Percentiles rank a stretch among this genome's conserved stretches.
Conservation (phyloP, 2,329 filamentous ascomycete genomes). For the Hypoxylon sp. region DNA sequence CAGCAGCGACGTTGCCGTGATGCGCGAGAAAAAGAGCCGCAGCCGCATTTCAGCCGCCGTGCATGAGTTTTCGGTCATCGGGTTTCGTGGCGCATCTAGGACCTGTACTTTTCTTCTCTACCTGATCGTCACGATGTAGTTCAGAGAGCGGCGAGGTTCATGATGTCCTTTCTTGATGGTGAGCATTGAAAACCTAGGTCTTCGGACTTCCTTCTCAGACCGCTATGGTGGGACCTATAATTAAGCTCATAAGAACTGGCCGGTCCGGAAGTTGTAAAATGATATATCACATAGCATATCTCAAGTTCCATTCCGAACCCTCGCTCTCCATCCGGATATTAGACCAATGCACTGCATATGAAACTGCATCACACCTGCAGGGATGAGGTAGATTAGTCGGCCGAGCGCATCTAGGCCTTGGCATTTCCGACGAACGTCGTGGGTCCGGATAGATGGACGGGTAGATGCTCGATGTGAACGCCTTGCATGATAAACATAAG, state of each 20-base stretch:
- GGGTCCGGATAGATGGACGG: slow-evolving; percentile 21
- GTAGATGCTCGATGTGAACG: slow-evolving; percentile 25
- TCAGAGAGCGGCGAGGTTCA: background rate
- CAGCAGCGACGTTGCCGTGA: slow-evolving; percentile 9
- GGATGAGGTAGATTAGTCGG: slow-evolving; percentile 4
- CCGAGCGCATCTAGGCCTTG: slow-evolving; percentile 1
- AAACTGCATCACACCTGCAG: background rate
- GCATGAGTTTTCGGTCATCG: slow-evolving; percentile 10
- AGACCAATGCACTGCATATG: slow-evolving; percentile 22
- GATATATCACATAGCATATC: slow-evolving; percentile 23
- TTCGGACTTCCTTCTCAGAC: too few relatives aligned
- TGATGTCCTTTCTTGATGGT: slow-evolving; percentile 4
- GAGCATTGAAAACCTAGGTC: background rate
- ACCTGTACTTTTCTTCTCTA: too few relatives aligned
- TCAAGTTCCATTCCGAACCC: background rate
- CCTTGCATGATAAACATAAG: background rate
- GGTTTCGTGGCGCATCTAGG: background rate
- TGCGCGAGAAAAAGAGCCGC: slow-evolving; percentile 15
- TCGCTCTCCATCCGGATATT: slow-evolving; percentile 11
- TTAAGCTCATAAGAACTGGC: too few relatives aligned
- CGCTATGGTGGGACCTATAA: too few relatives aligned
- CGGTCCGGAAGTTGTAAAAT: slow-evolving; percentile 5
- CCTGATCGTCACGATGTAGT: background rate
- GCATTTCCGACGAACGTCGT: slow-evolving; percentile 18
- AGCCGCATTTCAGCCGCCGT: slow-evolving; percentile 4